A percentile compares a stretch with the other conserved stretches of the same genome.
These are phyloP conservation scores for Kuraishia capsulata DNA, from an alignment of 805 yeast species.

Conservation along the genomic window DNA sequence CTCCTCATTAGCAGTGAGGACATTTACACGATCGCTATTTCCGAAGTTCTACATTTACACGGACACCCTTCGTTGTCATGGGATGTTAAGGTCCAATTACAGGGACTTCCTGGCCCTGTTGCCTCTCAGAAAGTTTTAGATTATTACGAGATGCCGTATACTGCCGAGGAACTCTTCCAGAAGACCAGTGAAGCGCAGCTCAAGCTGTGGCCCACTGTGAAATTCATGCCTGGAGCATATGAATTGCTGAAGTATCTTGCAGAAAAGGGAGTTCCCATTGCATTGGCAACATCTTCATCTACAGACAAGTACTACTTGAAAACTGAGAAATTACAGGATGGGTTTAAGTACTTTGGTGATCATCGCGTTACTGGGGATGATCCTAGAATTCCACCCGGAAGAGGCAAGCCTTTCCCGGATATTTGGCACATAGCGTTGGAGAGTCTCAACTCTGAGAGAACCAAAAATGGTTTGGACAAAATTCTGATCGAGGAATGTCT, in stretches of 20 bases:
- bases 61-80: slow-evolving; percentile 80
- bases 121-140: slow-evolving; percentile 60
- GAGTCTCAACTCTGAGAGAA: slow-evolving; percentile 50
- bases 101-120: slow-evolving; percentile 84
- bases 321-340: slow-evolving; percentile 58
- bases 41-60: slow-evolving; percentile 54
- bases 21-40: slow-evolving; percentile 72
- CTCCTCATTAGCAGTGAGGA: slow-evolving; percentile 87
- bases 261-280: slow-evolving; percentile 58
- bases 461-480: slow-evolving; percentile 26
- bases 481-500: slow-evolving; percentile 73
- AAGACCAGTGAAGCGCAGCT: slow-evolving; percentile 45
- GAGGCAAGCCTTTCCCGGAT: slow-evolving; percentile 92
- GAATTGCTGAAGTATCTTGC: slow-evolving; percentile 53
- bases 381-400: slow-evolving; percentile 67
- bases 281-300: slow-evolving; percentile 83
- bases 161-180: slow-evolving; percentile 54
- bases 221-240: slow-evolving; percentile 78
- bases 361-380: slow-evolving; percentile 88
- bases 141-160: slow-evolving; percentile 44
- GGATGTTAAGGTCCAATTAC: slow-evolving; percentile 81
- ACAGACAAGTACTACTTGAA: slow-evolving; percentile 54
- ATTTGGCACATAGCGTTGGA: slow-evolving; percentile 81
- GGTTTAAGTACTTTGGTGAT: slow-evolving; percentile 51
- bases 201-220: slow-evolving; percentile 50